phyloP scores from a whole-genome alignment of 1,284 basidiomycete genomes.

The Ustilago vetiveriae region DNA sequence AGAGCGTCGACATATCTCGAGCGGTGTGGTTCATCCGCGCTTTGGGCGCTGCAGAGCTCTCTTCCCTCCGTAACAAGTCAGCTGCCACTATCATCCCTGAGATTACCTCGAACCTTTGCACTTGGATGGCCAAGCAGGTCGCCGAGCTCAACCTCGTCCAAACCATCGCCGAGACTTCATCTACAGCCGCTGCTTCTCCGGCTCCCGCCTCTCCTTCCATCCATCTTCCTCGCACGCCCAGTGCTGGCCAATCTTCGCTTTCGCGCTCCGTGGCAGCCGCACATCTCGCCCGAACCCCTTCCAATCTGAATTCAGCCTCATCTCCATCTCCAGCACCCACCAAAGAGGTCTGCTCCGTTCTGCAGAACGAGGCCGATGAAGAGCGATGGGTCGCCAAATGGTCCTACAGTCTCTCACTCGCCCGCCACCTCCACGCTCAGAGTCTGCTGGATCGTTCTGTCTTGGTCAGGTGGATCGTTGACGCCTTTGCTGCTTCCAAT shows the following conservation, averaged over 20 bases:
- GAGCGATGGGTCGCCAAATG: slow-evolving; percentile 83
- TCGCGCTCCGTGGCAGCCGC: slow-evolving; percentile 24
- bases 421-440: slow-evolving; percentile 81
- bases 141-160: slow-evolving; percentile 73
- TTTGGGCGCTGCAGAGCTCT: slow-evolving; percentile 91
- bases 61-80: slow-evolving; percentile 45
- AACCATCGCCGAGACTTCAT: slow-evolving; percentile 28
- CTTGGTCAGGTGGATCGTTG: slow-evolving; percentile 84
- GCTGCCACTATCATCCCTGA: slow-evolving; percentile 80
- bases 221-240: slow-evolving; percentile 20
- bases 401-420: slow-evolving; percentile 73
- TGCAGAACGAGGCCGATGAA: slow-evolving; percentile 73
- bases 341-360: slow-evolving; percentile 24
- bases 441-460: slow-evolving; percentile 82
- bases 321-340: slow-evolving; percentile 12
- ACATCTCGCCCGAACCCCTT: slow-evolving; percentile 23
- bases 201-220: slow-evolving; percentile 30
- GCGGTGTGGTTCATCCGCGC: slow-evolving; percentile 96
- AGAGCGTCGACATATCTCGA: slow-evolving; percentile 78
- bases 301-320: slow-evolving; percentile 13
- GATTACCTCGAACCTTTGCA: slow-evolving; percentile 85
- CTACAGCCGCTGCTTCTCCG: slow-evolving; percentile 40
- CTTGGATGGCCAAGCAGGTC: slow-evolving; percentile 90
- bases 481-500: slow-evolving; percentile 72
- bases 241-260: slow-evolving; percentile 10